Base-by-base conservation (phyloP, 2,329 filamentous ascomycete genomes). In the Cordyceps farinosa region DNA sequence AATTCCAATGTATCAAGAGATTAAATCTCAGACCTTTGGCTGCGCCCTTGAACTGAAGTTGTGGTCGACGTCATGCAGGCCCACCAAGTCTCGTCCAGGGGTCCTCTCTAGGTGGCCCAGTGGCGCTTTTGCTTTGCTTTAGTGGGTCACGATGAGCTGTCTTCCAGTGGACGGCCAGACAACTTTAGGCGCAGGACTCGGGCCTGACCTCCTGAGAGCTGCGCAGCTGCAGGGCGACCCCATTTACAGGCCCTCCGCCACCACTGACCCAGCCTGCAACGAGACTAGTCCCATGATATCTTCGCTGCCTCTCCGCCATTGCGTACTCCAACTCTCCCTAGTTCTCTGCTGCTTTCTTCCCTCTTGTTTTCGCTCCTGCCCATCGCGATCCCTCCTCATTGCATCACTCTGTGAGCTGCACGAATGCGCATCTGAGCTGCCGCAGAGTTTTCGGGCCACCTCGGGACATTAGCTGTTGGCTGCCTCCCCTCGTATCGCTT, bases 71-170 rank as follows among this genome's bases (percentile, higher is more conserved):
- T 53, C 57, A 61, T 61, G 30, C 11, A 29, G 32, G 36, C 47
- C 57, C 48, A 44, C 57, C 5, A 30, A 15, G 11, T n/a, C 29
- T 40, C 5, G 13, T 51, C 57, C 47, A 44, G 27, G 55, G 57
- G 56, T 48, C 34, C 55, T 32, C 47, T 42, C 47, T 29, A 30
- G 17, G 29, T 38, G 44, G 44, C 44, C 22, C 47, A 29, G 32
- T 30, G 15, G 15, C 15, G 30, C 44, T 22, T 52, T 52, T 51
- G 57, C 57, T 30, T 36, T 40, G 34, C 22, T 53, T 60, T n/a
- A 34, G 58, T 53, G 58, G 58, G 58, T 47, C 58, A 53, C 48
- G 48, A 61, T 53, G 50, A 40, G 10, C 50, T 54, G 58, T 61
- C 36, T 29, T 50, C 29, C 36, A 44, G 36, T 38, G 45, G 58